Evolutionary conservation across 2,329 filamentous ascomycete species (phyloP).

Genomic region (Endothia cerciana): DNA sequence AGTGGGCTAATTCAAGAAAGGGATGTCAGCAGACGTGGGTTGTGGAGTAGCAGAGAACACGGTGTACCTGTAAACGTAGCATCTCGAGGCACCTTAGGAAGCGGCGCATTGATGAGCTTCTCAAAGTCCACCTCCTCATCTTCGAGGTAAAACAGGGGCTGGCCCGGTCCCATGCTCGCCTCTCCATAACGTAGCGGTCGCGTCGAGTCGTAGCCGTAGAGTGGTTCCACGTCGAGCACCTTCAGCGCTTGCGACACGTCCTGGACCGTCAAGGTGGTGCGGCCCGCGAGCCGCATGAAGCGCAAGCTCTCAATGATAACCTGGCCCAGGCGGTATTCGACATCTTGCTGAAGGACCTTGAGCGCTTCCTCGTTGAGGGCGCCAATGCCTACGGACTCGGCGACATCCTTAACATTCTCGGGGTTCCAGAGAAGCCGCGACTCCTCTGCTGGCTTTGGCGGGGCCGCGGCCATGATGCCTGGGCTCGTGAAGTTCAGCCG

Average conservation of each 20-base stretch:
- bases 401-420: slow-evolving; percentile 93
- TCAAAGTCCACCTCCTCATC: slow-evolving; percentile 99
- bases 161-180: slow-evolving; percentile 88
- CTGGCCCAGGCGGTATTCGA: slow-evolving; percentile 92
- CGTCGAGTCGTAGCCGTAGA: slow-evolving; percentile 95
- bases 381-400: slow-evolving; percentile 90
- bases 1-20: slow-evolving; percentile 69
- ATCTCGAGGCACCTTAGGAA: slow-evolving; percentile 93
- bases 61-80: slow-evolving; percentile 83
- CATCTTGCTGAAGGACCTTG: slow-evolving; percentile 86
- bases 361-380: slow-evolving; percentile 83
- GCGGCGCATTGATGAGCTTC: slow-evolving; percentile 93
- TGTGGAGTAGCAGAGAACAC: too few species aligned
- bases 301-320: slow-evolving; percentile 93
- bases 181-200: slow-evolving; percentile 89
- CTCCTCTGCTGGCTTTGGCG: slow-evolving; percentile 36
- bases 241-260: slow-evolving; percentile 86
- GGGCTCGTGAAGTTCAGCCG: slow-evolving; percentile 6
- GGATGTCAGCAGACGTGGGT: slow-evolving; percentile 1
- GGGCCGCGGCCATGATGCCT: slow-evolving; percentile 27
- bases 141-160: slow-evolving; percentile 95
- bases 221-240: slow-evolving; percentile 87
- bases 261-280: slow-evolving; percentile 85
- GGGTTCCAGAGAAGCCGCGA: slow-evolving; percentile 84
- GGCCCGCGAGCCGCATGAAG: slow-evolving; percentile 90